Percentiles rank a stretch among this genome's conserved stretches.
Evolutionary conservation across 805 yeast genomes (phyloP).

Genomic region (Zygosaccharomyces pseudorouxii): DNA sequence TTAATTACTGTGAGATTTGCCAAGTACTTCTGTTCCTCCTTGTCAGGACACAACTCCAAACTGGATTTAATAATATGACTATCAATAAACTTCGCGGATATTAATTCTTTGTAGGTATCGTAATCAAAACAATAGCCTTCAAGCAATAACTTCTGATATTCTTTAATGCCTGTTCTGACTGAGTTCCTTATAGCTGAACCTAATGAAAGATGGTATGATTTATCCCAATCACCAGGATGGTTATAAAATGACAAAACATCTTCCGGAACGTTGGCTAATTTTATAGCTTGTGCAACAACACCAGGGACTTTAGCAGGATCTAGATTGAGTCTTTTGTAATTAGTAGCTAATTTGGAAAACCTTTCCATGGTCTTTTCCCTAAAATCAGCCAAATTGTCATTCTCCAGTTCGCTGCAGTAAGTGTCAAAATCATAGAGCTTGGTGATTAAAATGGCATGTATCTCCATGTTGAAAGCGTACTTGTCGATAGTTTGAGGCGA

Average conservation of each 20-base stretch:
- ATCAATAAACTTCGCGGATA: conserved; percentile 19
- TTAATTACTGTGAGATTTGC: conserved; percentile 20
- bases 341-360: conserved; percentile 25
- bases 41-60: conserved; percentile 19
- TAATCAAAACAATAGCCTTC: conserved; percentile 33
- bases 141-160: conserved; percentile 21
- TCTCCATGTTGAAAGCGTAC: conserved; percentile 27
- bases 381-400: conserved; percentile 30
- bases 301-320: conserved; percentile 26
- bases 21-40: conserved; percentile 19
- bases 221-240: conserved; percentile 36
- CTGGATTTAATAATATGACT: conserved; percentile 18
- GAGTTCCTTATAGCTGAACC: conserved; percentile 29
- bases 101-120: conserved; percentile 31
- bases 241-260: conserved; percentile 23
- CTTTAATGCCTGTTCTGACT: conserved; percentile 24
- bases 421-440: conserved; percentile 37
- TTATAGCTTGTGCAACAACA: conserved; percentile 30
- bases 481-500: conserved; percentile 26
- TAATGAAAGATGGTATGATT: conserved; percentile 29
- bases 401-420: conserved; percentile 25
- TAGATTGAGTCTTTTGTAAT: conserved; percentile 26
- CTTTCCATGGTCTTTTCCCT: conserved; percentile 29
- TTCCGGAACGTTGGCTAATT: conserved; percentile 23
- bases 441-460: conserved; percentile 35